Conservation (phyloP, 805 yeast species). For the Nakazawaea siamensis region DNA sequence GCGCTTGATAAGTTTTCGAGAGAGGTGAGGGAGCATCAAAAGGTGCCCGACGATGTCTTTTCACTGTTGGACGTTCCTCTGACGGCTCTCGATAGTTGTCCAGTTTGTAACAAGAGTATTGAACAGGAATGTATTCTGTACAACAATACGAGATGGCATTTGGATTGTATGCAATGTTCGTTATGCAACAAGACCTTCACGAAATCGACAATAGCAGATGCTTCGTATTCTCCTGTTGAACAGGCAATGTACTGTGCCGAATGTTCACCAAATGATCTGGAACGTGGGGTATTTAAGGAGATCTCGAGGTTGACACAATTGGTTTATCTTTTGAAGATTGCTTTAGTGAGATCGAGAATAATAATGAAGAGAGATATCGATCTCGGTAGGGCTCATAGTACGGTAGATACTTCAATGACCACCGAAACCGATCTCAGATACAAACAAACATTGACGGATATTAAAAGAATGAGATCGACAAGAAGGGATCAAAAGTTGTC, state of each 20-base stretch:
- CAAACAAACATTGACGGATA: conserved; percentile 64
- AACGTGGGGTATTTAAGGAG: conserved; percentile 48
- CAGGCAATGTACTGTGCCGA: conserved; percentile 46
- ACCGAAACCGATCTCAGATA: conserved; percentile 38
- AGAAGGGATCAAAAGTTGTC: conserved; percentile 57
- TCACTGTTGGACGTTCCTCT: conserved; percentile 38
- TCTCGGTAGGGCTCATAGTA: background rate
- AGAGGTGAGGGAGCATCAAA: conserved; percentile 39
- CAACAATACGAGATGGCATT: conserved; percentile 72
- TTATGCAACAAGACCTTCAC: conserved; percentile 40
- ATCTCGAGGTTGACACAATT: conserved; percentile 70
- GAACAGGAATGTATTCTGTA: conserved; percentile 73
- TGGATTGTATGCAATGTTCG: conserved; percentile 61
- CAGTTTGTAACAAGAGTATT: conserved; percentile 61
- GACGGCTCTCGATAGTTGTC: conserved; percentile 72
- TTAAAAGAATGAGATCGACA: conserved; percentile 65
- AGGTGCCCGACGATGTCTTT: conserved; percentile 29
- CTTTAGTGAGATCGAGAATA: conserved; percentile 63
- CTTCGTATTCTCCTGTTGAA: conserved; percentile 32
- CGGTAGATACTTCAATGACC: background rate
- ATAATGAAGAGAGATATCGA: conserved; percentile 38
- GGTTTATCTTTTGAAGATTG: conserved; percentile 71
- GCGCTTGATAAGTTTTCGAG: conserved; percentile 59
- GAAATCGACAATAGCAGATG: conserved; percentile 30
- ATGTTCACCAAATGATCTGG: conserved; percentile 48